A percentile compares a stretch with the other conserved stretches of the same genome.
Conservation (phyloP, 225 moss, liverwort and hornwort species). For the Pleurozium schreberi region DNA sequence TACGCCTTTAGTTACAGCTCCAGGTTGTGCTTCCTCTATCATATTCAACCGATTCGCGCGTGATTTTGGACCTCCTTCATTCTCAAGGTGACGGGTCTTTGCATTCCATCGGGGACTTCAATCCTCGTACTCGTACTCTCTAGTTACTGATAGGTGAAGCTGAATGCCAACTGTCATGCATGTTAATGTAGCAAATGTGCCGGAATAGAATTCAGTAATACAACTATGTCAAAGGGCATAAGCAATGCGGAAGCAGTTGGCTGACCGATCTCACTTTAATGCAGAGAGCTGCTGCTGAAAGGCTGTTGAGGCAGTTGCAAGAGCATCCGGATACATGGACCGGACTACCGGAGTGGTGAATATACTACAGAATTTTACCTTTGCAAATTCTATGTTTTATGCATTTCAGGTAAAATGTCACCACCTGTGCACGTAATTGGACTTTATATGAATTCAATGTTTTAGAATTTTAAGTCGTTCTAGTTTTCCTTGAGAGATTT, state of each 20-base stretch:
- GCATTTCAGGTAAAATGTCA: constrained; percentile 60
- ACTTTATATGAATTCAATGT: too few species aligned
- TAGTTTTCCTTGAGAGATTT: too few species aligned
- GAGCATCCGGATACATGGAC: constrained; percentile 99
- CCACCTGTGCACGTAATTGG: background rate
- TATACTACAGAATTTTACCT: constrained; percentile 70
- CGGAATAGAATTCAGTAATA: background rate
- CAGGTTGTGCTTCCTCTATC: background rate
- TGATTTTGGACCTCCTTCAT: background rate
- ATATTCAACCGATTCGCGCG: background rate
- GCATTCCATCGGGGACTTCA: background rate
- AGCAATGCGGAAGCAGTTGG: too few species aligned
- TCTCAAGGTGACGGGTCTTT: background rate
- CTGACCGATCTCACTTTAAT: background rate
- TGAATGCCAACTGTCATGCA: background rate
- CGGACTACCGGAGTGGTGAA: constrained; percentile 81
- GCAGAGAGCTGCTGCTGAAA: constrained; percentile 96
- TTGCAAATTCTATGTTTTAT: constrained; percentile 88
- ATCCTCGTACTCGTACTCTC: background rate
- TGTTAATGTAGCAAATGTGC: background rate
- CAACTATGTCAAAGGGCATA: too few species aligned
- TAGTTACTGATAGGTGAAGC: background rate
- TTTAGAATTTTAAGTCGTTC: too few species aligned
- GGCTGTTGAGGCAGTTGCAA: constrained; percentile 88
- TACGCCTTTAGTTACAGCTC: background rate